These are phyloP conservation scores for Boletus speciosus DNA, from an alignment of 768 basidiomycete genomes.

Conservation along the genomic window DNA sequence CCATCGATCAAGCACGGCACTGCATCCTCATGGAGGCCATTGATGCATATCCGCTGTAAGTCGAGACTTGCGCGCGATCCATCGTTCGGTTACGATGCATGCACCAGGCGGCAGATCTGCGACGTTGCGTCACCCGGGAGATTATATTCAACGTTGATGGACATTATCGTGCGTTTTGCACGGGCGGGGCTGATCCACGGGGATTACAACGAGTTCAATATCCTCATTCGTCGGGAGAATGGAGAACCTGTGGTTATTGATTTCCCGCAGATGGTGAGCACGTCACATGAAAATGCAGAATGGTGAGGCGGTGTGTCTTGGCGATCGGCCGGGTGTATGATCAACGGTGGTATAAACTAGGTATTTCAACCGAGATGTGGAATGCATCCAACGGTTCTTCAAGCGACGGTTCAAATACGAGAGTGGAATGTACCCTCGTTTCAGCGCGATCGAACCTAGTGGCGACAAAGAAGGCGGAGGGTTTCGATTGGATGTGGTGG, in stretches of 20 bases:
- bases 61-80: neutral
- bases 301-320: conserved; percentile 51
- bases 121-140: conserved; percentile 82
- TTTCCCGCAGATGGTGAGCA: conserved; percentile 99
- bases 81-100: neutral
- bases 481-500: conserved; percentile 84
- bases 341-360: conserved; percentile 38
- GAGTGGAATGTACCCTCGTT: conserved; percentile 82
- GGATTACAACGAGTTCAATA: conserved; percentile 99
- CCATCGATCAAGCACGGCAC: conserved; percentile 93
- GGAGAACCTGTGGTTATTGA: conserved; percentile 90
- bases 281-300: conserved; percentile 94
- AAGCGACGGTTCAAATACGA: conserved; percentile 89
- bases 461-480: conserved; percentile 40
- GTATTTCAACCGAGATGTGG: conserved; percentile 99
- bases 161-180: conserved; percentile 92
- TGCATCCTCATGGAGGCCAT: conserved; percentile 96
- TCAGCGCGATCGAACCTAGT: conserved; percentile 44
- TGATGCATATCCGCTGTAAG: conserved; percentile 91
- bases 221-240: conserved; percentile 77
- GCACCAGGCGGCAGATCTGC: conserved; percentile 75
- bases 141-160: conserved; percentile 91
- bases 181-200: conserved; percentile 95
- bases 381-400: conserved; percentile 94
- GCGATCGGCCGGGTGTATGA: conserved; percentile 9